phyloP scores from a whole-genome alignment of 257 asterid genomes.

The Thymus quinquecostatus region DNA sequence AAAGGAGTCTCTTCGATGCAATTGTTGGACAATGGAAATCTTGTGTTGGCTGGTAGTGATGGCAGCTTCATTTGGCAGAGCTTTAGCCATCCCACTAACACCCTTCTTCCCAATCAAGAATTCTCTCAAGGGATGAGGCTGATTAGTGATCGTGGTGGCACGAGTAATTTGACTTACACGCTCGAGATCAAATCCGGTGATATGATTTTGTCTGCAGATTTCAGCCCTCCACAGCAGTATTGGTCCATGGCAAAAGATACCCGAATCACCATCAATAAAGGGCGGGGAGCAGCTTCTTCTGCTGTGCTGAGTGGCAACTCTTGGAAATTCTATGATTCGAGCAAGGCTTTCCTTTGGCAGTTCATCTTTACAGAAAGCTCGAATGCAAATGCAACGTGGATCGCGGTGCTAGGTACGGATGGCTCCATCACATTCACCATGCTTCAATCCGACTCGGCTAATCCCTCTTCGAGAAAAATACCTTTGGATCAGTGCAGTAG shows the following conservation, averaged over 20 bases:
- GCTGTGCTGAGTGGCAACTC: slow-evolving; percentile 66
- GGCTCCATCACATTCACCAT: slow-evolving; percentile 60
- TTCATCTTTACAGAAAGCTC: slow-evolving; percentile 56
- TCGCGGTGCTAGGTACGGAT: slow-evolving; percentile 61
- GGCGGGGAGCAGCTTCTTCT: slow-evolving; percentile 45
- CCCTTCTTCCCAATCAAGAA: slow-evolving; percentile 71
- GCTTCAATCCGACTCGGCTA: slow-evolving; percentile 50
- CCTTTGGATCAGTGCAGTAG: slow-evolving; percentile 74
- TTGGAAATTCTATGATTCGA: slow-evolving; percentile 71
- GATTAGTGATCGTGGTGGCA: slow-evolving; percentile 53
- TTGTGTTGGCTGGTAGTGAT: slow-evolving; percentile 60
- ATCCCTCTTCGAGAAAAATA: slow-evolving; percentile 51
- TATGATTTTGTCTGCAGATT: slow-evolving; percentile 68
- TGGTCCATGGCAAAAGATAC: slow-evolving; percentile 75
- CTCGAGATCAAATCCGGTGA: slow-evolving; percentile 81
- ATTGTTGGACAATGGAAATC: slow-evolving; percentile 75
- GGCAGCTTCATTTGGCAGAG: slow-evolving; percentile 73
- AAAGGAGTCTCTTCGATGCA: slow-evolving; percentile 76
- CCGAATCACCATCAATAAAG: slow-evolving; percentile 65
- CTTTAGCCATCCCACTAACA: slow-evolving; percentile 72
- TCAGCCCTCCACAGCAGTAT: slow-evolving; percentile 67
- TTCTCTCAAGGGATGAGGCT: slow-evolving; percentile 74
- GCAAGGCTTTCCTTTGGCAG: slow-evolving; percentile 59
- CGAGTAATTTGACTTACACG: slow-evolving; percentile 62
- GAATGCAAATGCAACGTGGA: slow-evolving; percentile 64